These are phyloP conservation scores for Yarrowia sp. DNA, from an alignment of 805 yeast species.

Conservation along the genomic window DNA sequence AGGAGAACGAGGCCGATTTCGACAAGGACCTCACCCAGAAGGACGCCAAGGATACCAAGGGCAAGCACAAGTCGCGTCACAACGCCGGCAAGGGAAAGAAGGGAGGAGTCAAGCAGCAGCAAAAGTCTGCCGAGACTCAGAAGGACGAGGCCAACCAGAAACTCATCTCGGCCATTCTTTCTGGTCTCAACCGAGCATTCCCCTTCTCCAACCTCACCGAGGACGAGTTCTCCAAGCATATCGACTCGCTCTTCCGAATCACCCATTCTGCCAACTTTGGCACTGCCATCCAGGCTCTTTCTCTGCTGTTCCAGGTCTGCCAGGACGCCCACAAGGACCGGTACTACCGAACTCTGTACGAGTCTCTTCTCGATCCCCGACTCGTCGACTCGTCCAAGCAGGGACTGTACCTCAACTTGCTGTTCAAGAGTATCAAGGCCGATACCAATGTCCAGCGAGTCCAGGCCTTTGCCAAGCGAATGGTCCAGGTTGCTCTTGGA, in stretches of 20 bases:
- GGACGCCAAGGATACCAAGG: constrained; percentile 45
- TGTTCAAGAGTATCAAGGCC: constrained; percentile 80
- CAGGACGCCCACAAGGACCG: constrained; percentile 57
- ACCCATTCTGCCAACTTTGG: constrained; percentile 94
- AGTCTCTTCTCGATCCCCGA: constrained; percentile 84
- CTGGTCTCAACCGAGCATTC: constrained; percentile 95
- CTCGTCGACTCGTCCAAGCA: constrained; percentile 88
- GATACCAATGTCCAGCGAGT: constrained; percentile 71
- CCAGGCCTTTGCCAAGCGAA: constrained; percentile 88
- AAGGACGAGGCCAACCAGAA: constrained; percentile 80
- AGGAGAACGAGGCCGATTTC: constrained; percentile 62
- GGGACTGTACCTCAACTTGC: constrained; percentile 84
- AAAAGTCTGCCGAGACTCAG: constrained; percentile 47
- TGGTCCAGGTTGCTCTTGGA: constrained; percentile 80
- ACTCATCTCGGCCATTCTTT: constrained; percentile 85
- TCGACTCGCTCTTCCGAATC: constrained; percentile 83
- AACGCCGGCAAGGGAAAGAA: constrained; percentile 81
- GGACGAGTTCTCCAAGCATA: constrained; percentile 70
- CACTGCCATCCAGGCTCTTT: constrained; percentile 91
- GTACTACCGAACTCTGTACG: constrained; percentile 87
- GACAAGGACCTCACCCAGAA: constrained; percentile 47
- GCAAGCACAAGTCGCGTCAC: constrained; percentile 62
- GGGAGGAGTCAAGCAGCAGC: constrained; percentile 61
- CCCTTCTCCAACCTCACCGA: constrained; percentile 83
- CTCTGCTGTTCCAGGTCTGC: constrained; percentile 81